Base-by-base conservation (phyloP, 352 stramenopile genomes). In the Globisporangium perplexum region DNA sequence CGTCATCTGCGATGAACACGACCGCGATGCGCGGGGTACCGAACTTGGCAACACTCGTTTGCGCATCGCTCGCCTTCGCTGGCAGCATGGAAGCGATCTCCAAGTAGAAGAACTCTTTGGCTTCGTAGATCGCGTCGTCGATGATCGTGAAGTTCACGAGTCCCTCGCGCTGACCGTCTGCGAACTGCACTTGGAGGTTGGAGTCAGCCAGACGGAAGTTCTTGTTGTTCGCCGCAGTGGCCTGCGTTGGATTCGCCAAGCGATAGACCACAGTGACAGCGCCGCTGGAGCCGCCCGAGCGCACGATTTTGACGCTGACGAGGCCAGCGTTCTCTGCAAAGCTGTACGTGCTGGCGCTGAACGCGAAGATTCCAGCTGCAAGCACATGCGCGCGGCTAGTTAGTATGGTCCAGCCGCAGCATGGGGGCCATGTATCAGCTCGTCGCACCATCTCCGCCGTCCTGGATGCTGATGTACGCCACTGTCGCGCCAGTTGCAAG, bases 61-160 rank as follows among this genome's bases (percentile, higher is more conserved):
- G 74, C 15, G 70, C 26, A 46, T 71, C 66, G 12, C 47, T 68
- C 6, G 52, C 51, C 66, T 76, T 74, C 22, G 54, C 72, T 1
- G 70, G 67, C 7, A 49, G 26, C 17, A 76, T 58, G 0, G 64
- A 48, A 18, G 61, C 65, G 18, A 90, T 69, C 30, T 85, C 65
- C 3, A 90, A 47, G 41, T 72, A 89, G 55, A 87, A 90, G 47
- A 76, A 86, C 53, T 86, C 73, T 22, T 77, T 83, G 10, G 71
- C 60, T 41, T 86, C 74, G 48, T 87, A 90, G 23, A 80, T 60
- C 10, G 45, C 38, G 39, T 86, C 77, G 47, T 88, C 80, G 50
- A 88, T 74, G 54, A 86, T 69, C 1, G 65, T 57, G 33, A 90
- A 63, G 8, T 55, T 57, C 38, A 90, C 74, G 12, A 60, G 68